These are phyloP conservation scores for Septoria linicola DNA, from an alignment of 2,329 filamentous ascomycete genomes.

Conservation along the genomic window DNA sequence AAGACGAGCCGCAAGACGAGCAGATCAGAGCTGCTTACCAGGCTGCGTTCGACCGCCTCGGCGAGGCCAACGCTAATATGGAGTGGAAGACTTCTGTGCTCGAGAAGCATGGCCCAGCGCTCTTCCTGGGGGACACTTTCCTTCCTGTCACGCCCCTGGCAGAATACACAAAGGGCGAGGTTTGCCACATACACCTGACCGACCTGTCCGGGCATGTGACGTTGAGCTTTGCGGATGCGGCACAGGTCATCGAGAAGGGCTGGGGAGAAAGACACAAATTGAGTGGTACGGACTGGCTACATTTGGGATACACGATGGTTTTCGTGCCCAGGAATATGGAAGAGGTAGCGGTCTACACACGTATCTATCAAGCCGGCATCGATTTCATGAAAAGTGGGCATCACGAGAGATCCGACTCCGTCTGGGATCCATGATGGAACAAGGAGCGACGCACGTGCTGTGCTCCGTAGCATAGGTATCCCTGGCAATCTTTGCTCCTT, in stretches of 20 bases:
- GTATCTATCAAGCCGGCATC: conserved; percentile 17
- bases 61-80: neutral
- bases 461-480: neutral
- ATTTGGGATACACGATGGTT: conserved; percentile 21
- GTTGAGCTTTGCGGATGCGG: conserved; percentile 17
- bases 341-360: conserved; percentile 11
- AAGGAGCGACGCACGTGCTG: neutral
- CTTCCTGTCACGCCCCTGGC: conserved; percentile 5
- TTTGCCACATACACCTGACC: conserved; percentile 18
- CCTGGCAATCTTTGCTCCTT: too few relatives aligned
- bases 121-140: conserved; percentile 10
- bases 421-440: neutral
- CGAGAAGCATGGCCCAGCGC: conserved; percentile 16
- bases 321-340: conserved; percentile 16
- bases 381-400: conserved; percentile 17
- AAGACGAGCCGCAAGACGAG: conserved; percentile 4
- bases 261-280: conserved; percentile 22
- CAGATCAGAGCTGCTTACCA: conserved; percentile 7
- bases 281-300: conserved; percentile 14
- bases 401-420: neutral
- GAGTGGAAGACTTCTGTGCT: conserved; percentile 17
- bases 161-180: conserved; percentile 10
- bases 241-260: conserved; percentile 18
- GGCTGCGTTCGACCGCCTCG: conserved; percentile 8
- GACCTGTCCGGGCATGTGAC: conserved; percentile 21